Evolutionary conservation across 2,329 filamentous ascomycete genomes (phyloP).

Genomic region (Cercospora brassicicola): DNA sequence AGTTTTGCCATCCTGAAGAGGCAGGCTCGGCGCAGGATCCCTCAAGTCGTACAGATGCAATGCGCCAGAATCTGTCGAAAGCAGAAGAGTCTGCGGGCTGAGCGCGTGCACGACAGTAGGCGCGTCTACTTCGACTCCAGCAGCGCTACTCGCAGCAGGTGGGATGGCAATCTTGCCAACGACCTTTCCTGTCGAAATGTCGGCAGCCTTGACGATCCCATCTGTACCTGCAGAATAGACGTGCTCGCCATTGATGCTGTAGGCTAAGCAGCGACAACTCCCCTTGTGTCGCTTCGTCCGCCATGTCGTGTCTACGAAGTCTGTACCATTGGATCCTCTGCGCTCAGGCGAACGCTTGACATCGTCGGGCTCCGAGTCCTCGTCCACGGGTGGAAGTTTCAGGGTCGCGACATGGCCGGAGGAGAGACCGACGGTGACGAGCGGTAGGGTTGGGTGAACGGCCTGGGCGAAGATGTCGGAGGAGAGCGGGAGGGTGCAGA

Average conservation of each 20-base stretch:
- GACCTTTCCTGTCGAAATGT: slow-evolving; percentile 63
- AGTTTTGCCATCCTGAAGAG: slow-evolving; percentile 31
- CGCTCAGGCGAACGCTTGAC: slow-evolving; percentile 20
- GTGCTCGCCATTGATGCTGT: slow-evolving; percentile 73
- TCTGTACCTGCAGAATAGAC: slow-evolving; percentile 63
- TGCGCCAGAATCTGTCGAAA: slow-evolving; percentile 86
- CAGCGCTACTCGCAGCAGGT: slow-evolving; percentile 42
- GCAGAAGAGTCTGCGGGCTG: slow-evolving; percentile 81
- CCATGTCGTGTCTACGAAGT: slow-evolving; percentile 81
- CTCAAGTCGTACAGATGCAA: slow-evolving; percentile 86
- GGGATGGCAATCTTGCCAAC: slow-evolving; percentile 80
- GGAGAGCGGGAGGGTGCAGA: slow-evolving; percentile 82
- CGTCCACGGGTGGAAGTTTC: slow-evolving; percentile 61
- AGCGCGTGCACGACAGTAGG: slow-evolving; percentile 80
- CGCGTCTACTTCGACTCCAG: slow-evolving; percentile 59
- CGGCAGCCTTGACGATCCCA: slow-evolving; percentile 63
- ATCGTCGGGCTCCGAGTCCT: slow-evolving; percentile 46
- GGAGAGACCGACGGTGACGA: slow-evolving; percentile 82
- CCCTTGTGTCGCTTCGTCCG: slow-evolving; percentile 87
- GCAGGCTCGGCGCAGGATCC: slow-evolving; percentile 48
- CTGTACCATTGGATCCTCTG: slow-evolving; percentile 61
- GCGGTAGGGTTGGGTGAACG: slow-evolving; percentile 77
- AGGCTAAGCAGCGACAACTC: slow-evolving; percentile 80
- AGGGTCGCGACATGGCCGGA: slow-evolving; percentile 84
- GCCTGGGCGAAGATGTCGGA: slow-evolving; percentile 87